phyloP scores from a whole-genome alignment of 148 eudicot genomes.

The Cornus kousa region DNA sequence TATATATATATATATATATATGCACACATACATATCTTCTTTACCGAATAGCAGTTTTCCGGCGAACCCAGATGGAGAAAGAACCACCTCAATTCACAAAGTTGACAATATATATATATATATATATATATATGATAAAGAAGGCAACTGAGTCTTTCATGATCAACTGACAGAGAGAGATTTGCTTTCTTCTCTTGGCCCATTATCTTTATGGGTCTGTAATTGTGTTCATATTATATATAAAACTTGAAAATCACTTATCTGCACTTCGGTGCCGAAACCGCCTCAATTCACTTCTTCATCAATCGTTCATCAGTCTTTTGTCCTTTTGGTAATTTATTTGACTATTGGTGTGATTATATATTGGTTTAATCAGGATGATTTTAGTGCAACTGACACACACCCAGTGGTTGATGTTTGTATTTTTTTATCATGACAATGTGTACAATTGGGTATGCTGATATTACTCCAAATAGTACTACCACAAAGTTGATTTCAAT shows the following conservation, averaged over 20 bases:
- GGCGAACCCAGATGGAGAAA: conserved; percentile 53
- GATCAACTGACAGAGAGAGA: too few species aligned
- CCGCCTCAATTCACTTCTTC: conserved; percentile 42
- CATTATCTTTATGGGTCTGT: conserved; percentile 44
- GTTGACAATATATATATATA: too few species aligned
- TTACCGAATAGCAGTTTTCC: conserved; percentile 15
- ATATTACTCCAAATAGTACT: conserved; percentile 74
- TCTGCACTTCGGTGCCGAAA: conserved; percentile 13
- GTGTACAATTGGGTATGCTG: conserved; percentile 99
- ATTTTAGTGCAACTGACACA: conserved; percentile 61
- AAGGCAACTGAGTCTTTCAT: conserved; percentile 25
- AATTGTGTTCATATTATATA: too few species aligned
- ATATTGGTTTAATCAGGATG: conserved; percentile 47
- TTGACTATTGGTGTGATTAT: conserved; percentile 67
- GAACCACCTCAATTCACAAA: too few species aligned
- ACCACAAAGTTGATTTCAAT: conserved; percentile 75
- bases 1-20: too few species aligned
- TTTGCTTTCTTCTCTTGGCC: too few species aligned
- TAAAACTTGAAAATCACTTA: too few species aligned
- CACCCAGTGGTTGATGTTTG: conserved; percentile 88
- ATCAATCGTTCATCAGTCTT: conserved; percentile 63
- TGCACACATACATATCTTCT: too few species aligned
- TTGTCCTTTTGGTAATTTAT: conserved; percentile 62
- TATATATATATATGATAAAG: too few species aligned
- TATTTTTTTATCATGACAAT: conserved; percentile 94